phyloP scores from a whole-genome alignment of 495 filamentous ascomycete species.

The Entonaema liquescens region DNA sequence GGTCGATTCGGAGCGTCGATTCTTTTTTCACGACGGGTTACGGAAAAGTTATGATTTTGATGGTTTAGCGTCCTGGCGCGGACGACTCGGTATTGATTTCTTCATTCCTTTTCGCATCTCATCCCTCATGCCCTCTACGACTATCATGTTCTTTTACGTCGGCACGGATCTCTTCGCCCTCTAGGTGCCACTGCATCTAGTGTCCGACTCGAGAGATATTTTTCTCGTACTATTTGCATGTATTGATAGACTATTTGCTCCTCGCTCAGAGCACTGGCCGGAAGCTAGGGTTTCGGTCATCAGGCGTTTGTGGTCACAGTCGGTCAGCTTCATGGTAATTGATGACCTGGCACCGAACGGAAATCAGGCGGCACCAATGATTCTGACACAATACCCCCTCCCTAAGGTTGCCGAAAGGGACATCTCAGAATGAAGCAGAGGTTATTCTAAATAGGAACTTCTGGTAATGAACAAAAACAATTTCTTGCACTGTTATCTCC shows the following conservation, averaged over 20 bases:
- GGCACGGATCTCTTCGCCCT: slow-evolving; percentile 39
- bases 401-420: slow-evolving; percentile 46
- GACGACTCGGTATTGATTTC: slow-evolving; percentile 52
- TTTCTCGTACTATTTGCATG: slow-evolving; percentile 44
- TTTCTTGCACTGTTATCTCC: slow-evolving; percentile 13
- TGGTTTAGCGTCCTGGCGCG: slow-evolving; percentile 41
- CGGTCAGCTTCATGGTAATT: slow-evolving; percentile 45
- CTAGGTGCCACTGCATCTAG: slow-evolving; percentile 28
- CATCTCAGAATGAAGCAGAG: slow-evolving; percentile 44
- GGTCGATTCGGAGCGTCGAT: slow-evolving; percentile 46
- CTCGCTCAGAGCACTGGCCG: slow-evolving; percentile 42
- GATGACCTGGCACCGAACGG: slow-evolving; percentile 46
- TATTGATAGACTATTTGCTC: slow-evolving; percentile 51
- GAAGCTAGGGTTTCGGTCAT: slow-evolving; percentile 44
- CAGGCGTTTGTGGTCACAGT: slow-evolving; percentile 49
- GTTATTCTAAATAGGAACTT: slow-evolving; percentile 45
- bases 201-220: slow-evolving; percentile 23
- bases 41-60: slow-evolving; percentile 61
- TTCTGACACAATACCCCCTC: slow-evolving; percentile 46
- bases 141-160: slow-evolving; percentile 35
- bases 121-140: slow-evolving; percentile 39
- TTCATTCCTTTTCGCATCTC: slow-evolving; percentile 40
- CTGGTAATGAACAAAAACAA: slow-evolving; percentile 48
- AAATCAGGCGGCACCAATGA: slow-evolving; percentile 49
- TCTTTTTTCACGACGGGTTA: slow-evolving; percentile 48